Evolutionary conservation across 345 rosid genomes (phyloP).

Genomic region (thale cress (Arabidopsis thaliana)): DNA sequence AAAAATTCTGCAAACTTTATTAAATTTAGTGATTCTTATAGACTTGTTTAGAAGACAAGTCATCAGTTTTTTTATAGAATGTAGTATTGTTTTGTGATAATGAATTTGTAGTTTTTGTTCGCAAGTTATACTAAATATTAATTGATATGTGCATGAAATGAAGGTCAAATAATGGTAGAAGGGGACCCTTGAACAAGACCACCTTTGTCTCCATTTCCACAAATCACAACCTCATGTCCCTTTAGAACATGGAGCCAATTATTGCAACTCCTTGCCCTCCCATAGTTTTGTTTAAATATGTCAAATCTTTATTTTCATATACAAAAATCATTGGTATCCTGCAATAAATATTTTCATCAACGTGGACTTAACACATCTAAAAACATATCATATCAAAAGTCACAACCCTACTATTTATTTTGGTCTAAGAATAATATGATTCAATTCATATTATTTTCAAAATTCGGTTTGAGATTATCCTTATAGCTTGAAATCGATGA

Average conservation of each 20-base stretch:
- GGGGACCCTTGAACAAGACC: conserved; percentile 39
- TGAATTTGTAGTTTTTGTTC: neutral
- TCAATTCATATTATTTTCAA: conserved; percentile 16
- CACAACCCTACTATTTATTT: conserved; percentile 12
- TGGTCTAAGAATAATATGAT: conserved; percentile 1
- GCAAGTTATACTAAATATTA: neutral
- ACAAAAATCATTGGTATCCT: conserved; percentile 3
- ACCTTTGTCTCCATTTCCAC: conserved; percentile 33
- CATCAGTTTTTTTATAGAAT: neutral
- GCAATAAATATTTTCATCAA: conserved; percentile 30
- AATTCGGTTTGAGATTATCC: conserved; percentile 7
- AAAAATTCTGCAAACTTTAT: neutral
- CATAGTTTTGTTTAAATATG: neutral
- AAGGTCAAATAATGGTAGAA: conserved; percentile 33
- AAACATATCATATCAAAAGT: conserved; percentile 29
- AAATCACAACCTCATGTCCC: conserved; percentile 33
- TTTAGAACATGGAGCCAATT: conserved; percentile 31
- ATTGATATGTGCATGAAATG: conserved; percentile 11
- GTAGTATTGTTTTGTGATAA: neutral
- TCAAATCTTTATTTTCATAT: conserved; percentile 22
- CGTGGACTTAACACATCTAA: conserved; percentile 30
- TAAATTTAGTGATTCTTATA: neutral
- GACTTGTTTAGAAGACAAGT: neutral
- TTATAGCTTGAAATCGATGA: conserved; percentile 4
- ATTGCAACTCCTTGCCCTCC: conserved; percentile 22